Evolutionary conservation across 192 early-diverging fungal species (phyloP), one percentile per base, ranked within the genome.

Genomic region (Coemansia pectinata): DNA sequence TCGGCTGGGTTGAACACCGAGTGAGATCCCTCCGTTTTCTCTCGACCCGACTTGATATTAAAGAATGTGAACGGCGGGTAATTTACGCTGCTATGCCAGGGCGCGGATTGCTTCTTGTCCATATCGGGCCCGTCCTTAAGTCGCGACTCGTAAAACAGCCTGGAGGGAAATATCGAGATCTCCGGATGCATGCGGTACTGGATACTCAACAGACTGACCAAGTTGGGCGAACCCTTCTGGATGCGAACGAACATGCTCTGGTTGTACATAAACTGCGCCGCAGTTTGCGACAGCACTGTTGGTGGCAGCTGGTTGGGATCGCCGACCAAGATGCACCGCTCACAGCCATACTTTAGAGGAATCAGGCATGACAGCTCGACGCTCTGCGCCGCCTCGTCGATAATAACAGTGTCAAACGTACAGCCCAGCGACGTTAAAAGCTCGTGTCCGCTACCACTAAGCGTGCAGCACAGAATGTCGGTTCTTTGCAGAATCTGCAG

Each of bases 131-230:
- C 92, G 67, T 99, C 94, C 21, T 83, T 71, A 9, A 99, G 84
- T 61, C 79, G 52, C 0, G 87, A 88, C 15, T 88, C 79, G 78
- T 99, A 99, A 67, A 99, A 98, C 33, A 89, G 78, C 2, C 73
- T 66, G 23, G 87, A 91, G 1, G 95, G 95, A 62, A 97, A 94
- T 10, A 34, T 61, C 39, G 93, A 94, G 19, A 99, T 97, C 27
- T 89, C 85, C 0, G 96, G 94, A 71, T 99, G 93, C 97, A 99
- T 98, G 68, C 96, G 92, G 76, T 98, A 99, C 85, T 98, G 96
- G 50, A 96, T 95, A 66, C 91, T 94, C 40, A 98, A 77, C 47
- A 98, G 77, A 66, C 88, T 87, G 12, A 96, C 90, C 3, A 79
- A 76, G 2, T 88, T 63, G 1, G 91, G 91, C 19, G 85, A 65